Evolutionary conservation across 2,329 filamentous ascomycete genomes (phyloP).

Genomic region (Westerdykella aurantiaca): DNA sequence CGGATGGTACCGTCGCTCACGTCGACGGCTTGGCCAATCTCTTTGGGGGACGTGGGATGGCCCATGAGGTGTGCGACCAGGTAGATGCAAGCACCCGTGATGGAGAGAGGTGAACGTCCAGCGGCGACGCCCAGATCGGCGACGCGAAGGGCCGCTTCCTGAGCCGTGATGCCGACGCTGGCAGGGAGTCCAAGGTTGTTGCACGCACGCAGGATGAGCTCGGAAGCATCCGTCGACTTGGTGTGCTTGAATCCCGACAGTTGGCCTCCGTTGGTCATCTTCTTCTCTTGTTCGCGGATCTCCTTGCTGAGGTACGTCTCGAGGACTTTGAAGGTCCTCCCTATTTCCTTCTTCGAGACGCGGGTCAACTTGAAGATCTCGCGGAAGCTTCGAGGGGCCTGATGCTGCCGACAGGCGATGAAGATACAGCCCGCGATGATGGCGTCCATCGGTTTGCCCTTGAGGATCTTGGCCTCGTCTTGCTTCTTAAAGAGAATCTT

Average conservation of each 20-base stretch:
- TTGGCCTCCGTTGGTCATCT: neutral
- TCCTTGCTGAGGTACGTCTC: conserved; percentile 81
- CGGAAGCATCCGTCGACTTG: conserved; percentile 70
- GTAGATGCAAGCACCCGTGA: conserved; percentile 93
- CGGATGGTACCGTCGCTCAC: conserved; percentile 97
- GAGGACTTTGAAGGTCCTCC: conserved; percentile 86
- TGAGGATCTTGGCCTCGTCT: conserved; percentile 88
- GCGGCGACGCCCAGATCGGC: conserved; percentile 74
- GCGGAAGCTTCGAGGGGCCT: conserved; percentile 81
- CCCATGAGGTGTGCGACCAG: conserved; percentile 87
- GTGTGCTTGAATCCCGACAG: conserved; percentile 59
- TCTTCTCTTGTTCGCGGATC: conserved; percentile 6
- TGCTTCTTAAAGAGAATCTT: conserved; percentile 95
- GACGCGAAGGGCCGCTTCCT: conserved; percentile 71
- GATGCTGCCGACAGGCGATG: conserved; percentile 88
- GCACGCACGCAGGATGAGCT: conserved; percentile 86
- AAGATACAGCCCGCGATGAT: conserved; percentile 97
- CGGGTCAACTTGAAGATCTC: conserved; percentile 92
- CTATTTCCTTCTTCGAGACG: conserved; percentile 96
- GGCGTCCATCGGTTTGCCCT: conserved; percentile 89
- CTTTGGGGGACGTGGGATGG: conserved; percentile 71
- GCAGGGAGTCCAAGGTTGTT: conserved; percentile 72
- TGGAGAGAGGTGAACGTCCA: conserved; percentile 87
- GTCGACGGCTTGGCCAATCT: conserved; percentile 76
- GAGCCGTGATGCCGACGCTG: conserved; percentile 72